Evolutionary conservation across 164 flowering plant genomes (phyloP).

Genomic region (Brasenia schreberi): DNA sequence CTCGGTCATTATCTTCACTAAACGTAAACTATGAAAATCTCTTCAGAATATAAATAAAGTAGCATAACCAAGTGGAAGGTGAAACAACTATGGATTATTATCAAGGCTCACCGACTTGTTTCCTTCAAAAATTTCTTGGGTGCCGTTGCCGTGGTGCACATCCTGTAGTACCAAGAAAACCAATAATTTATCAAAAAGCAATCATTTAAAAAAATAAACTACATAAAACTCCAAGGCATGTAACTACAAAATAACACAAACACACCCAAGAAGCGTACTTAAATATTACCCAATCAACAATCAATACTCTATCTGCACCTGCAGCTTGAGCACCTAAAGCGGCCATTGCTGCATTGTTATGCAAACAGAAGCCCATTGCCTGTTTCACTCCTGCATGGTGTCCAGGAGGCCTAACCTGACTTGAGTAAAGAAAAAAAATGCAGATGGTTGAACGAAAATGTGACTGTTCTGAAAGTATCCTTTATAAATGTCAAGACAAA

Average conservation of each 20-base stretch:
- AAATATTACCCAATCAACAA: conserved; percentile 84
- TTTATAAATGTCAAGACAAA: neutral
- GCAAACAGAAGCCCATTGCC: conserved; percentile 96
- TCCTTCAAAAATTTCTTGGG: conserved; percentile 89
- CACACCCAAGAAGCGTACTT: neutral
- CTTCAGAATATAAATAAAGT: too few species aligned
- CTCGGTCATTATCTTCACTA: too few species aligned
- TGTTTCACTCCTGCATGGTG: conserved; percentile 95
- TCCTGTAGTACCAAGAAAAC: conserved; percentile 37
- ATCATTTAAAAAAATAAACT: neutral
- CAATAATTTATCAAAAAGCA: too few species aligned
- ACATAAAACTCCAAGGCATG: neutral
- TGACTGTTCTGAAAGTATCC: neutral
- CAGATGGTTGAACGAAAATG: neutral
- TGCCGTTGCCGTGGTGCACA: conserved; percentile 99
- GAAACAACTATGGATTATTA: neutral
- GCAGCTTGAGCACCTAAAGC: conserved; percentile 77
- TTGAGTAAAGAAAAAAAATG: neutral
- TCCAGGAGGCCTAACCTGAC: conserved; percentile 97
- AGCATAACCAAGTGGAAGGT: neutral
- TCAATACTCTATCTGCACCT: conserved; percentile 82
- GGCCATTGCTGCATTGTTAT: conserved; percentile 97
- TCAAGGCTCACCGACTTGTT: conserved; percentile 69
- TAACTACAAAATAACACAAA: neutral
- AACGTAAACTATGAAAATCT: too few species aligned